These are phyloP conservation scores for Aspergillus egyptiacus DNA, from an alignment of 495 filamentous ascomycete genomes.

Conservation along the genomic window DNA sequence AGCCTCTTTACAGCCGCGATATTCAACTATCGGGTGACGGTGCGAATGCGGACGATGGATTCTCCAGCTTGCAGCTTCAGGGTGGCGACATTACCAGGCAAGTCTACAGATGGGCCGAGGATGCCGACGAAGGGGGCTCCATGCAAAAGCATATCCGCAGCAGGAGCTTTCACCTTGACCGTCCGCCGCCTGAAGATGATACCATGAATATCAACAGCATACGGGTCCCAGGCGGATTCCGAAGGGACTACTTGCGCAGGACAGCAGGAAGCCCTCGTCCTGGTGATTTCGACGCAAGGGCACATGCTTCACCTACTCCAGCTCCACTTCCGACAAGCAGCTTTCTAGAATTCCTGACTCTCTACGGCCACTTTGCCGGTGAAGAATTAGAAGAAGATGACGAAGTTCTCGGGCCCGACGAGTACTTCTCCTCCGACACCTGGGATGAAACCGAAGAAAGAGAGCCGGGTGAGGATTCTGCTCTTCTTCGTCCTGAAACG, in stretches of 20 bases:
- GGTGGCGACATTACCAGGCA: conserved; percentile 91
- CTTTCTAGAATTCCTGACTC: conserved; percentile 89
- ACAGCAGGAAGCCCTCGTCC: conserved; percentile 49
- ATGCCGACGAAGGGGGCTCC: conserved; percentile 54
- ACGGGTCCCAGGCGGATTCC: conserved; percentile 86
- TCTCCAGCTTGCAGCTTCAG: conserved; percentile 85
- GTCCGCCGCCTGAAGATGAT: conserved; percentile 72
- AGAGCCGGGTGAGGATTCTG: conserved; percentile 74
- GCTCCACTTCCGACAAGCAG: conserved; percentile 75
- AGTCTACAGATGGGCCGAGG: conserved; percentile 91
- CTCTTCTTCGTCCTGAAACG: conserved; percentile 64
- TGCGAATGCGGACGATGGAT: conserved; percentile 66
- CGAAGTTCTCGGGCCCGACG: conserved; percentile 73
- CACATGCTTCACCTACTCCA: conserved; percentile 33
- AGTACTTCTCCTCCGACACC: conserved; percentile 72
- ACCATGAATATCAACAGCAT: conserved; percentile 79
- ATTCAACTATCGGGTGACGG: conserved; percentile 36
- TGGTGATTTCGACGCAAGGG: conserved; percentile 30
- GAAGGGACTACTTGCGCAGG: conserved; percentile 77
- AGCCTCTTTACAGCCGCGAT: conserved; percentile 44
- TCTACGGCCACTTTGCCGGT: conserved; percentile 96
- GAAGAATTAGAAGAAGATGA: conserved; percentile 95
- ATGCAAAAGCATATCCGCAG: conserved; percentile 55
- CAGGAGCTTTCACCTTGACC: conserved; percentile 73
- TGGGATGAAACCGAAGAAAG: conserved; percentile 59